Base-by-base conservation (phyloP, 2,329 filamentous ascomycete genomes). In the Fusarium siculi region DNA sequence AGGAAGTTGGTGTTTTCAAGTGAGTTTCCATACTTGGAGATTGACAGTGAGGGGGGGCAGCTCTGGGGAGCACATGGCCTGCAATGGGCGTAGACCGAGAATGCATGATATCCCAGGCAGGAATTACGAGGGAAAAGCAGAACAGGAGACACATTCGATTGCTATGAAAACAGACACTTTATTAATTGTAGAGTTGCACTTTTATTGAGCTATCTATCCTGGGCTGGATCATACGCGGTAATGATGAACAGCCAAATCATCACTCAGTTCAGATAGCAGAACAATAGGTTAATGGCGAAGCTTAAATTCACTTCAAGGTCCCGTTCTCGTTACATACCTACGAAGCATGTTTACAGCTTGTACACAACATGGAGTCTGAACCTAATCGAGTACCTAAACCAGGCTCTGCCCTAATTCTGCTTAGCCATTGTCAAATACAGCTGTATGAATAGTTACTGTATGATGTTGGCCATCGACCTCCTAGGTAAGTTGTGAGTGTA, bases 181-280 rank as follows among this genome's bases (percentile, higher is more conserved):
- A 7, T 7, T 3, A 16, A 10, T 47, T 47, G 4, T 30, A 30
- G 14, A 30, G 6, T 5, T 47, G 25, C 19, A 16, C 9, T 19
- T n/a, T 9, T 8, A 30, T 5, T 8, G 44, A 11, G 18, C 28
- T 4, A 47, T 23, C 30, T 30, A 4, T 5, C 1, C 25, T 47
- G 9, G 1, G 11, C 8, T 47, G 4, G 6, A 21, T 6, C 18
- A 30, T 2, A 8, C 14, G 0, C 9, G 14, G 18, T 30, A 21
- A 16, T 30, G 3, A 30, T 28, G 8, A 10, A 21, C 21, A 21
- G 4, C 25, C 6, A 30, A 30, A 3, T 30, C 9, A 30, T 30
- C 9, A 30, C 19, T 21, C 0, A 12, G 1, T 18, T 0, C n/a
- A 25, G 16, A 44, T 44, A 5, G 16, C 16, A 3, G 0, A 4